Percentiles rank a stretch among this genome's conserved stretches.
Conservation (phyloP, 306 rosid species). For the Cicer yamashitae region DNA sequence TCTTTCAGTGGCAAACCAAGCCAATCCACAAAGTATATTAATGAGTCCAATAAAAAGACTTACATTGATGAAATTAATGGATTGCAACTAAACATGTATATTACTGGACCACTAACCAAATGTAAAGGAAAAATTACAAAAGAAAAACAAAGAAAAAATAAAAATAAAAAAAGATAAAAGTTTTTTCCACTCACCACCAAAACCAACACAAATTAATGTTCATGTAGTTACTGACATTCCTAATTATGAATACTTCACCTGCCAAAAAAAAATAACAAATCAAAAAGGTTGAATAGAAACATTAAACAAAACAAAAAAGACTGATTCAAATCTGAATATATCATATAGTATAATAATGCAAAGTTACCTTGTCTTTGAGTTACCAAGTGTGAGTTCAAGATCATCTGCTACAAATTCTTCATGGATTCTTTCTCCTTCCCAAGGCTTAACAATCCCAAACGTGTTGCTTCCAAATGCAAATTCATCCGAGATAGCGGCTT, state of each 20-base stretch:
- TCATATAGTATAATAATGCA: not conserved
- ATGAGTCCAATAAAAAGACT: slow-evolving; percentile 49
- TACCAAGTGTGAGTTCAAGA: slow-evolving; percentile 95
- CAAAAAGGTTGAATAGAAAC: not conserved
- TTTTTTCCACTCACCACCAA: slow-evolving; percentile 48
- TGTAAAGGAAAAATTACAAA: not conserved
- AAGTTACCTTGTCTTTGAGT: slow-evolving; percentile 79
- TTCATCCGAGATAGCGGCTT: slow-evolving; percentile 79
- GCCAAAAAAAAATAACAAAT: slow-evolving; percentile 43
- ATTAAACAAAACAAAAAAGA: not conserved
- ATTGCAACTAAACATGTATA: slow-evolving; percentile 51
- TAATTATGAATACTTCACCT: slow-evolving; percentile 55
- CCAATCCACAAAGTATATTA: slow-evolving; percentile 53
- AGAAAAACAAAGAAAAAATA: not conserved
- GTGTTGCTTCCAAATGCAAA: slow-evolving; percentile 91
- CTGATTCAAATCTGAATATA: not conserved
- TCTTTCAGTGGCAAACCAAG: slow-evolving; percentile 47
- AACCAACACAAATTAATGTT: slow-evolving; percentile 44
- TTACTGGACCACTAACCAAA: slow-evolving; percentile 38
- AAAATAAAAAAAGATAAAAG: slow-evolving; percentile 29
- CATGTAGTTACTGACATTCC: slow-evolving; percentile 38
- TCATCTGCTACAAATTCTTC: slow-evolving; percentile 90
- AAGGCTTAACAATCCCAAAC: slow-evolving; percentile 83
- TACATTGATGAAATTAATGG: slow-evolving; percentile 49
- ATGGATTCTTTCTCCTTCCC: slow-evolving; percentile 98